These are phyloP conservation scores for Aspergillus sp. DNA, from an alignment of 2,329 filamentous ascomycete species.

Conservation along the genomic window DNA sequence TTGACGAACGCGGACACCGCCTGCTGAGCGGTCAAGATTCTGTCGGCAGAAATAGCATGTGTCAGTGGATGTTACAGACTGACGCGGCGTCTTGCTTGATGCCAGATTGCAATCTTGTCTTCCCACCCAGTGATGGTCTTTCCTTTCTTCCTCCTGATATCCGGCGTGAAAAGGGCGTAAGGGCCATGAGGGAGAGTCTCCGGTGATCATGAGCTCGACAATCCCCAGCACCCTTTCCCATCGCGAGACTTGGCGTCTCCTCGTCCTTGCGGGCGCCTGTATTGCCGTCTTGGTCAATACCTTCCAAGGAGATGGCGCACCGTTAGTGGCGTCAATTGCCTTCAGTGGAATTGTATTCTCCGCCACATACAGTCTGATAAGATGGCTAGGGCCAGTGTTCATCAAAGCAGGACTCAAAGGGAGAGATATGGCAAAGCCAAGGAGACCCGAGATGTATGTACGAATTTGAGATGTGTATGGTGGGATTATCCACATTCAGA, in stretches of 20 bases:
- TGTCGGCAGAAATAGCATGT: conserved; percentile 21
- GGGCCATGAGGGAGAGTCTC: conserved; percentile 8
- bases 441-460: conserved; percentile 69
- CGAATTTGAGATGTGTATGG: background rate
- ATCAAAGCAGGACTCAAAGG: conserved; percentile 86
- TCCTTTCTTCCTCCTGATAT: background rate
- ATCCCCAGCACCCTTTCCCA: conserved; percentile 43
- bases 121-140: background rate
- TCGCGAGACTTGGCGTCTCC: conserved; percentile 56
- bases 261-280: conserved; percentile 67
- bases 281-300: conserved; percentile 73
- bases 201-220: conserved; percentile 30
- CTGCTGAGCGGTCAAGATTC: conserved; percentile 23
- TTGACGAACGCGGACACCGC: conserved; percentile 21
- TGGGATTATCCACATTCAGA: background rate
- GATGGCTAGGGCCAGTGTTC: conserved; percentile 90
- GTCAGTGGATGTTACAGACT: conserved; percentile 13
- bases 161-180: background rate
- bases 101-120: conserved; percentile 30
- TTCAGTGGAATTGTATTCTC: conserved; percentile 83
- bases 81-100: conserved; percentile 19
- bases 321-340: conserved; percentile 82
- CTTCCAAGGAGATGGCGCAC: conserved; percentile 81
- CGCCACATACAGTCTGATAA: conserved; percentile 78
- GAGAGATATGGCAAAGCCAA: conserved; percentile 78